Evolutionary conservation across 768 basidiomycete species (phyloP).

Genomic region (Lentinula aciculospora): DNA sequence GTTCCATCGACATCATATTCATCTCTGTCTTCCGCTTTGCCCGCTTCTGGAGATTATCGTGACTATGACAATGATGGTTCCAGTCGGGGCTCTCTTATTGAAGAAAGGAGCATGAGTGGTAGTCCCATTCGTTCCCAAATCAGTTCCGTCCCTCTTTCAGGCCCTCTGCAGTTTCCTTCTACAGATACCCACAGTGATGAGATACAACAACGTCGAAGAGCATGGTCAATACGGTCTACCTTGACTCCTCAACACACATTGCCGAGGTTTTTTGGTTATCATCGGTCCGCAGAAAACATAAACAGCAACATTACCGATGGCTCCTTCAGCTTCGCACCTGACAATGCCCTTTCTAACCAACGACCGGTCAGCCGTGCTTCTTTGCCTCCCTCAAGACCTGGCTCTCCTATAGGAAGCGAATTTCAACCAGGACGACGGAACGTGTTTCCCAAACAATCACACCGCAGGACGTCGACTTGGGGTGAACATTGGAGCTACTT

Average conservation of each 20-base stretch:
- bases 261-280: neutral
- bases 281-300: neutral
- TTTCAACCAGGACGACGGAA: neutral
- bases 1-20: neutral
- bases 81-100: neutral
- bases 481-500: neutral
- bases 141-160: neutral
- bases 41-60: neutral
- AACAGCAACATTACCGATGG: neutral
- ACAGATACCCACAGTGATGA: neutral
- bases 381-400: neutral
- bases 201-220: neutral
- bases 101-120: neutral
- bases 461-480: slow-evolving; percentile 3
- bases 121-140: neutral
- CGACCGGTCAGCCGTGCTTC: neutral
- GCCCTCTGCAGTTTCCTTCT: neutral
- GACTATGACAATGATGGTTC: neutral
- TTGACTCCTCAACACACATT: neutral
- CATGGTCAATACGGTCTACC: neutral
- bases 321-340: neutral
- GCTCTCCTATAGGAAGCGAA: neutral
- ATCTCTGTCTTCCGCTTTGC: neutral
- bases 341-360: neutral
- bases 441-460: neutral